A percentile compares a stretch with the other conserved stretches of the same genome.
phyloP scores from a whole-genome alignment of 2,329 filamentous ascomycete species.

The Aspergillus ibericus region DNA sequence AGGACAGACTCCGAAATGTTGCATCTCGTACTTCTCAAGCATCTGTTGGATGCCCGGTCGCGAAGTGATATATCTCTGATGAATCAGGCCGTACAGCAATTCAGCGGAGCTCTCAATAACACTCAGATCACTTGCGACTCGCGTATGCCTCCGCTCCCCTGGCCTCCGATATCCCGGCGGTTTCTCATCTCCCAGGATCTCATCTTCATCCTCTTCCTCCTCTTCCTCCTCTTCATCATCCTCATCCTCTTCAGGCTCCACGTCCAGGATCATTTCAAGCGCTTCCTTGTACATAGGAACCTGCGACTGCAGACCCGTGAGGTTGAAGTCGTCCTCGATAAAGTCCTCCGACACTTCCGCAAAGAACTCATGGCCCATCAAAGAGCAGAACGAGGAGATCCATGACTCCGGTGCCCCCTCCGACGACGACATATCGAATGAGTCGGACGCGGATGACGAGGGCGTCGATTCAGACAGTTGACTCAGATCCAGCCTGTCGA shows the following conservation, averaged over 20 bases:
- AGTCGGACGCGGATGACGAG: slow-evolving; percentile 39
- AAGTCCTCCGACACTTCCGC: slow-evolving; percentile 98
- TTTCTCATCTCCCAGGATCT: slow-evolving; percentile 60
- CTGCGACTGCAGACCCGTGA: slow-evolving; percentile 91
- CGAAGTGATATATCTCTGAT: slow-evolving; percentile 97
- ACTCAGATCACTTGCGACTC: slow-evolving; percentile 88
- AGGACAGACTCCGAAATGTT: slow-evolving; percentile 95
- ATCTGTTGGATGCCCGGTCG: slow-evolving; percentile 96
- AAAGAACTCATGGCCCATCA: slow-evolving; percentile 97
- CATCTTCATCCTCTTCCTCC: slow-evolving; percentile 69
- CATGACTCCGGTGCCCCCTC: slow-evolving; percentile 73
- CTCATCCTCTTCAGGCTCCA: slow-evolving; percentile 86
- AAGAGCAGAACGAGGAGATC: slow-evolving; percentile 95
- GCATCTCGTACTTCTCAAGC: slow-evolving; percentile 97
- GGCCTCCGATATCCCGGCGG: slow-evolving; percentile 48
- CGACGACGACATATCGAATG: slow-evolving; percentile 47
- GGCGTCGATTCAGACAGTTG: slow-evolving; percentile 47
- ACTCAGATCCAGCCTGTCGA: slow-evolving; percentile 49
- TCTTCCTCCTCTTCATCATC: slow-evolving; percentile 66
- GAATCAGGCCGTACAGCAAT: slow-evolving; percentile 95
- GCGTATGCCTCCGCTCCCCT: slow-evolving; percentile 72
- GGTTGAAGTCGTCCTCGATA: slow-evolving; percentile 99
- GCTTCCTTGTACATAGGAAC: slow-evolving; percentile 99
- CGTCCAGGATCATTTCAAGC: slow-evolving; percentile 97
- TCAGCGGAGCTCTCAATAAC: slow-evolving; percentile 98